phyloP scores from a whole-genome alignment of 2,329 filamentous ascomycete species.

The Epichloe amarillans region DNA sequence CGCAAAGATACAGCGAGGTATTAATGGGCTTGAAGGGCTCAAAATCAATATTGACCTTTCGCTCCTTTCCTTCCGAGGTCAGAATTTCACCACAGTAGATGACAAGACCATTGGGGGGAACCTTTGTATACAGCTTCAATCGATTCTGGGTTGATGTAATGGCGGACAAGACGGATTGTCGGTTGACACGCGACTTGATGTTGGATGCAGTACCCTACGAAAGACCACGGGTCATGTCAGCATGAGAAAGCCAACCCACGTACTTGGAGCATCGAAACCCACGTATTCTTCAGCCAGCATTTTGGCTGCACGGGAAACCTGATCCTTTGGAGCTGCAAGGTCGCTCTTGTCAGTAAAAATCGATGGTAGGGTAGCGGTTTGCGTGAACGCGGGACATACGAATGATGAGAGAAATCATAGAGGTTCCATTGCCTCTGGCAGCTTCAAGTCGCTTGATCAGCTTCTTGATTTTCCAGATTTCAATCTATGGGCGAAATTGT shows the following conservation, averaged over 20 bases:
- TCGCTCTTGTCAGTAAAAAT: constrained; percentile 2
- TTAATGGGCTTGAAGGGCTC: constrained; percentile 99
- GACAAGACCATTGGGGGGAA: constrained; percentile 91
- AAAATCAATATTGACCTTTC: constrained; percentile 99
- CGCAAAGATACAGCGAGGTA: constrained; percentile 96
- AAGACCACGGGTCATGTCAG: constrained; percentile 10
- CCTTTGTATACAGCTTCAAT: constrained; percentile 98
- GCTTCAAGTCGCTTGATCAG: constrained; percentile 97
- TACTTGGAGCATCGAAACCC: constrained; percentile 21
- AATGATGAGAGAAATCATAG: constrained; percentile 99
- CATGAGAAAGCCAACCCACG: constrained; percentile 35
- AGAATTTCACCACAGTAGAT: constrained; percentile 99
- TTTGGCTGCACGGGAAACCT: constrained; percentile 89
- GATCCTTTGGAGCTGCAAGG: constrained; percentile 77
- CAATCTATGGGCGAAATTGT: constrained; percentile 34
- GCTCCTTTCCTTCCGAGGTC: constrained; percentile 94
- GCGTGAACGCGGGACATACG: constrained; percentile 43
- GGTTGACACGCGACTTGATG: constrained; percentile 98
- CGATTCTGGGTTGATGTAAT: constrained; percentile 99
- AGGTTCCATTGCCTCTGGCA: constrained; percentile 94
- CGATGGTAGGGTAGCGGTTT: neutral
- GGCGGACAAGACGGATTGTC: constrained; percentile 92
- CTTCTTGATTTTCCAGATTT: constrained; percentile 98
- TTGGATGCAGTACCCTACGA: constrained; percentile 87
- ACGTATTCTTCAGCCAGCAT: constrained; percentile 99